phyloP scores from a whole-genome alignment of 2,329 filamentous ascomycete genomes.

The Huntiella decipiens region DNA sequence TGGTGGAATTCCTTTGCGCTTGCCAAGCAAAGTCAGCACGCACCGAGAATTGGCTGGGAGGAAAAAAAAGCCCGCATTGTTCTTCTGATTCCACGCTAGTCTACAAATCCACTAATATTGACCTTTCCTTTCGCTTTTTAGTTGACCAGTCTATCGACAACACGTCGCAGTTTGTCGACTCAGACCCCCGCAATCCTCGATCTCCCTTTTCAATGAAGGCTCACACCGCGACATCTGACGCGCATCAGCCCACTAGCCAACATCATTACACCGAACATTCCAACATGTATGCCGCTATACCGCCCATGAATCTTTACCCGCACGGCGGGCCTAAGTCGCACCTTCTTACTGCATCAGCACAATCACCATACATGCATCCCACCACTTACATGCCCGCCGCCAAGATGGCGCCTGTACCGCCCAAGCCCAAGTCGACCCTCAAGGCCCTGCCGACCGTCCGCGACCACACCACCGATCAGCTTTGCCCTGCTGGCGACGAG shows the following conservation, averaged over 20 bases:
- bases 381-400: not conserved
- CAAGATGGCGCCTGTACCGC: constrained; percentile 31
- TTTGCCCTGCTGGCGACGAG: constrained; percentile 76
- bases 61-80: no score
- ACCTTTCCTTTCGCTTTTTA: no score
- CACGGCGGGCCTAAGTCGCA: constrained; percentile 12
- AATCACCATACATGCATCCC: not conserved
- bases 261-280: no score
- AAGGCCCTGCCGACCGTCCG: constrained; percentile 91
- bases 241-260: no score
- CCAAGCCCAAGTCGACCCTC: constrained; percentile 66
- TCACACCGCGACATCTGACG: not conserved
- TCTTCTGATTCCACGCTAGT: no score
- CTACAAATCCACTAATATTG: not conserved
- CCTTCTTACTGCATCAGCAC: not conserved
- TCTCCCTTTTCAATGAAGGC: constrained; percentile 11
- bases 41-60: no score
- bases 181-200: not conserved
- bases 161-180: no score
- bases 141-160: no score
- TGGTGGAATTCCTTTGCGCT: no score
- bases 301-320: constrained; percentile 19
- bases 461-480: constrained; percentile 92
- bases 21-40: no score
- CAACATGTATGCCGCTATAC: constrained; percentile 11